Base-by-base conservation (phyloP, 2,329 filamentous ascomycete species). In the Apiospora rasikravindrae region DNA sequence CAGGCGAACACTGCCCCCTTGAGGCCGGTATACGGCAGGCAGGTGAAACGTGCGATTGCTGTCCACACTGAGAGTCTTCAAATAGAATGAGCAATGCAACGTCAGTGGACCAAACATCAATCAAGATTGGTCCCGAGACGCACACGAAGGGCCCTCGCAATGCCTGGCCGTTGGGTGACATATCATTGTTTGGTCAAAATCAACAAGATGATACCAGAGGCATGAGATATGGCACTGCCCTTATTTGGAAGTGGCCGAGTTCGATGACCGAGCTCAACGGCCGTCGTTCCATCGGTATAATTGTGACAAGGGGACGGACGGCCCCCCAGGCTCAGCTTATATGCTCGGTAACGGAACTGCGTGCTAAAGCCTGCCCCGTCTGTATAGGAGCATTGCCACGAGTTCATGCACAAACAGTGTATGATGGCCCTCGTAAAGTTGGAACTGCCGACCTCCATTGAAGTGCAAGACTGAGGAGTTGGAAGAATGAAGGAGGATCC, bases 1-100 rank as follows among this genome's bases (percentile, higher is more conserved):
- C 33, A 64, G 33, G 57, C 19, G 33, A 64, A 64, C 57, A 64
- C 57, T 64, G 57, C 57, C 57, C 57, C 57, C 57, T n/a, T n/a
- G 33, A 64, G 57, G 22, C 33, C 57, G 33, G 57, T 40, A 2
- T n/a, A 22, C 33, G 33, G 33, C 33, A n/a, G 33, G 33, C 33
- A n/a, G 19, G 19, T 61, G 29, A 61, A 61, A 26, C 29, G 29
- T 29, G 33, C 29, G 8, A 61, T 61, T 37, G 16, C 57, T 40
- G 22, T 64, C 57, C 57, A 64, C 33, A 4, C 33, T 24, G 57
- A 40, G 57, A 40, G 33, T 24, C 57, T 64, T 64, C 57, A 64
- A 64, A 40, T 64, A 24, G 33, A 64, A 40, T 40, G 57, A 64
- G 33, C 57, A 40, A 64, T 64, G 33, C 33, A 64, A 64, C 57